Conservation (phyloP, 1,139 yeast genomes). For the Yamadazyma triangularis region DNA sequence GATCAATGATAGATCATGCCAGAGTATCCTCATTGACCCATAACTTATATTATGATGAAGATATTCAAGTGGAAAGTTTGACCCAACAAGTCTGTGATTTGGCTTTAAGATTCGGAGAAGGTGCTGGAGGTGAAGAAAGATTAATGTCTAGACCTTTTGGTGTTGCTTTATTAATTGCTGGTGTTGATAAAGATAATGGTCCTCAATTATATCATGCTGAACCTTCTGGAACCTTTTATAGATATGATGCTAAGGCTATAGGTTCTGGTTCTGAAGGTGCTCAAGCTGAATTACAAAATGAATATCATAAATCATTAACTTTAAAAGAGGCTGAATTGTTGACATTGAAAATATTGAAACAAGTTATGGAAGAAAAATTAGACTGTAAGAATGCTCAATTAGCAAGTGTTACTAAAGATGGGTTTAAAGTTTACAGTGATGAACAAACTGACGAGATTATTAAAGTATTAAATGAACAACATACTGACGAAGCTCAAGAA, state of each 20-base stretch:
- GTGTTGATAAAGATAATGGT: constrained; percentile 87
- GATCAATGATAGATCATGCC: constrained; percentile 98
- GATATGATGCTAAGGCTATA: constrained; percentile 97
- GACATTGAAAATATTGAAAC: constrained; percentile 86
- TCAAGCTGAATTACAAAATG: constrained; percentile 94
- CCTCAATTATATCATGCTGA: constrained; percentile 98
- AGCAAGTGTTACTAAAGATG: constrained; percentile 87
- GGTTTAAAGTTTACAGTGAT: constrained; percentile 83
- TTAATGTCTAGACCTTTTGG: constrained; percentile 99
- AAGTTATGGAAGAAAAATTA: constrained; percentile 98
- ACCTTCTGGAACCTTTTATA: constrained; percentile 96
- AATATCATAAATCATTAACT: constrained; percentile 93
- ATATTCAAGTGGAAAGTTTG: constrained; percentile 86
- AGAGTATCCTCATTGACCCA: constrained; percentile 89
- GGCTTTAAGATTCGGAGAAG: constrained; percentile 96
- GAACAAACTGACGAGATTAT: constrained; percentile 82
- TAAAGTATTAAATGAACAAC: constrained; percentile 68
- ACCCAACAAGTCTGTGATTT: constrained; percentile 97
- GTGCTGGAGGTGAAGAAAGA: constrained; percentile 95
- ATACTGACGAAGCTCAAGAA: constrained; percentile 27
- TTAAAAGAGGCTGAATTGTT: constrained; percentile 89
- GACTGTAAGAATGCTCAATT: constrained; percentile 95
- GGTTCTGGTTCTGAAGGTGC: constrained; percentile 99
- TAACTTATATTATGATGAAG: constrained; percentile 85
- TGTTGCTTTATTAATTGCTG: constrained; percentile 94